Base-by-base conservation (phyloP, 208 protist species). In the Acanthamoeba lenticulata region DNA sequence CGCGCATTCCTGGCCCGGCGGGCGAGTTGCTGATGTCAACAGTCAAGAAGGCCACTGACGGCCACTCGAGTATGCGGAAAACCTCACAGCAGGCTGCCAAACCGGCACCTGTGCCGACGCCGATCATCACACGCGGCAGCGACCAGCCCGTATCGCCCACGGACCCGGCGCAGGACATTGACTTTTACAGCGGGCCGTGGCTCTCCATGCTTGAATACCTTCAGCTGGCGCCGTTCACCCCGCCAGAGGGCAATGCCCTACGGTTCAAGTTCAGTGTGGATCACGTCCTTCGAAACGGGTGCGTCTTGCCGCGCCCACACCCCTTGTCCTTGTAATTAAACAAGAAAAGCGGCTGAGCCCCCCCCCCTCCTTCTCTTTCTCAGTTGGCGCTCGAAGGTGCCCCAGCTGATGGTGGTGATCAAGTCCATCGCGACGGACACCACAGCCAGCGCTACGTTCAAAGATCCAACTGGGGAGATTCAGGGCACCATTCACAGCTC, bases 181-280 rank as follows among this genome's bases (percentile, higher is more conserved):
- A 93, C 45, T 93, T 93, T 32, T 93, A 93, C 89, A 72, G 29
- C n/a, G 89, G 89, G 15, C 89, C 89, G 2, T 93, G 89, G 89
- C 65, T 93, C 29, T 40, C 62, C 67, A 93, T 93, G 89, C 44
- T 72, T 24, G 62, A 93, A 38, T 13, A 52, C 29, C 47, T 93
- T 7, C 62, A 93, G 42, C 67, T 93, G 6, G 60, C 89, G 5
- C 89, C 89, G 15, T 93, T 93, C 45, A 60, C 57, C 13, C 62
- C 89, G 0, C 7, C 57, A 3, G n/a, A 62, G 85, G 85, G 49
- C 85, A 91, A 85, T 40, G 74, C 74, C 6, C 74, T 91, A 3
- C 85, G 85, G 7, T 72, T 91, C 38, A 67, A 42, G 57, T 72
- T 49, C 85, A 74, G 85, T 34, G 42, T 91, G 24, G 57, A 91